phyloP scores from a whole-genome alignment of 768 basidiomycete genomes.

The Solioccasus polychromus region DNA sequence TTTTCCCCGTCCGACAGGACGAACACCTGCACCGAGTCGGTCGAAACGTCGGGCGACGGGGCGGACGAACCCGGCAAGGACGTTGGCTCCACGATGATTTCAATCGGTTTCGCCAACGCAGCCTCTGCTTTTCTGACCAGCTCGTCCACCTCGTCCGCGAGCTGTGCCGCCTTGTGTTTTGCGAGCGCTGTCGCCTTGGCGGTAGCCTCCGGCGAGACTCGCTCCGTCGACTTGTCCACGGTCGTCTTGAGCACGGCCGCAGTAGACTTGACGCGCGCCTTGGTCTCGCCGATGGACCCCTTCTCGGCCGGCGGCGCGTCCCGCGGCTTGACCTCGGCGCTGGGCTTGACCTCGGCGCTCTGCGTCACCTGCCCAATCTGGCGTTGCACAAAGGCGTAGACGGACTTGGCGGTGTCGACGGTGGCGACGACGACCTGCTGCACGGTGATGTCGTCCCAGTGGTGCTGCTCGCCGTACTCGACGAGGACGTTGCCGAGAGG shows the following conservation, averaged over 20 bases:
- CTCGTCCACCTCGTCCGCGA: constrained; percentile 63
- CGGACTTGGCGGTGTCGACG: constrained; percentile 45
- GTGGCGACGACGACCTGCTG: constrained; percentile 54
- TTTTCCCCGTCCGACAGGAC: constrained; percentile 16
- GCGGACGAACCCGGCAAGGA: constrained; percentile 19
- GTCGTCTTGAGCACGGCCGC: constrained; percentile 48
- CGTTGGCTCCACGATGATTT: constrained; percentile 23
- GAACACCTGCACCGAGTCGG: constrained; percentile 25
- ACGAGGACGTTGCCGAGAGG: constrained; percentile 77
- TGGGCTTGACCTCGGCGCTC: constrained; percentile 26
- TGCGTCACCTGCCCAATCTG: constrained; percentile 42
- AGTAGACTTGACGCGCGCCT: constrained; percentile 41
- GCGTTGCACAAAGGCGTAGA: constrained; percentile 51
- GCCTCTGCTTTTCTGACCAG: constrained; percentile 72
- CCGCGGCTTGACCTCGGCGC: constrained; percentile 28
- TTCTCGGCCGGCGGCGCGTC: constrained; percentile 3
- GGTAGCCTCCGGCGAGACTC: constrained; percentile 22
- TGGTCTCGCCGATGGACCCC: constrained; percentile 42
- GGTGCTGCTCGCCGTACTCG: constrained; percentile 74
- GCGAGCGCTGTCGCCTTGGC: constrained; percentile 42
- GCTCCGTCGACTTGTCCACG: constrained; percentile 37
- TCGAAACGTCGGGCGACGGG: constrained; percentile 25
- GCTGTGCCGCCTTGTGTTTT: constrained; percentile 44
- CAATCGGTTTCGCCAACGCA: constrained; percentile 51
- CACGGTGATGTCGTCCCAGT: constrained; percentile 75